Conservation (phyloP, 1,284 basidiomycete species). For the Coniferiporia weirii region DNA sequence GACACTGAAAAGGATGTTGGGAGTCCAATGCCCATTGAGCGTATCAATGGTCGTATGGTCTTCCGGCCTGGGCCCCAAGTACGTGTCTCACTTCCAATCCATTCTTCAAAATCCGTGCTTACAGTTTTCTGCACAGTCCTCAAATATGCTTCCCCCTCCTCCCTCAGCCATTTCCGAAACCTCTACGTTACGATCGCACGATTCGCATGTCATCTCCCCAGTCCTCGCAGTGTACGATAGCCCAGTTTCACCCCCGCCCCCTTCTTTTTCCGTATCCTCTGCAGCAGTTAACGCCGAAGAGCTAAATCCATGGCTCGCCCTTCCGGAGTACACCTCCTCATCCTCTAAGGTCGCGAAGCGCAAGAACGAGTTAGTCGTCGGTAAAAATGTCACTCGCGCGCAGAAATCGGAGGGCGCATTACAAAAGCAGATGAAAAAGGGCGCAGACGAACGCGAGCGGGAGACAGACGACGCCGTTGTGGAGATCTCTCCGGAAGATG, state of each 20-base stretch:
- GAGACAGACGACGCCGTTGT: slow-evolving; percentile 69
- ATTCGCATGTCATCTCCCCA: slow-evolving; percentile 23
- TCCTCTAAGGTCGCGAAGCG: slow-evolving; percentile 42
- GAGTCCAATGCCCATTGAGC: slow-evolving; percentile 30
- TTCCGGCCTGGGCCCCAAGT: slow-evolving; percentile 28
- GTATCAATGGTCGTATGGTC: slow-evolving; percentile 40
- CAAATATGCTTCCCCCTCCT: slow-evolving; percentile 12
- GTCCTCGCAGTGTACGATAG: slow-evolving; percentile 16
- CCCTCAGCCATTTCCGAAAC: slow-evolving; percentile 53
- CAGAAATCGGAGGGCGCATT: slow-evolving; percentile 69
- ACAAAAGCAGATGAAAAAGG: slow-evolving; percentile 54
- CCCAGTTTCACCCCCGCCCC: neutral
- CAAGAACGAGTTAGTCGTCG: slow-evolving; percentile 64
- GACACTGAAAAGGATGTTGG: slow-evolving; percentile 31
- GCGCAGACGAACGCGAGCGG: slow-evolving; percentile 48
- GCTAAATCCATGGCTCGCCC: slow-evolving; percentile 71
- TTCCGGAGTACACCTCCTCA: slow-evolving; percentile 28
- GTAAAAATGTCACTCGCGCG: slow-evolving; percentile 52
- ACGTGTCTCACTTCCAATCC: neutral
- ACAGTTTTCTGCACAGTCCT: neutral
- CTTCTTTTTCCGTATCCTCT: slow-evolving; percentile 10
- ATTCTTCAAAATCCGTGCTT: neutral
- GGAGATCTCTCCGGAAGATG: slow-evolving; percentile 63
- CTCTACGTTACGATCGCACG: slow-evolving; percentile 43
- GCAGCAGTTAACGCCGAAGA: slow-evolving; percentile 22